Percentiles rank a stretch among this genome's conserved stretches.
phyloP scores from a whole-genome alignment of 257 asterid genomes.

The Ehretia macrophylla region DNA sequence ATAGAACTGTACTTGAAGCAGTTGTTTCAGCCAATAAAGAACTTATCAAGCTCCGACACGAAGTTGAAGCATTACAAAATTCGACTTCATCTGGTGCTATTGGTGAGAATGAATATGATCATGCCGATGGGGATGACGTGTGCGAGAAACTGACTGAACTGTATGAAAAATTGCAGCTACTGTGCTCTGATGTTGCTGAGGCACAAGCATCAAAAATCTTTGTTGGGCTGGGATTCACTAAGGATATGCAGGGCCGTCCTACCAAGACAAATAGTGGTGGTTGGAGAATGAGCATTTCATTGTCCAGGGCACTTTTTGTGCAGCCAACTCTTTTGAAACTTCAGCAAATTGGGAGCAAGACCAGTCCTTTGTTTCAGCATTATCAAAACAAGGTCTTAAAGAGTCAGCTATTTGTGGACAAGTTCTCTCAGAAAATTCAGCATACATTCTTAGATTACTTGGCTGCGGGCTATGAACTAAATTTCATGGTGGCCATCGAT shows the following conservation, averaged over 20 bases:
- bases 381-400: too few relatives aligned
- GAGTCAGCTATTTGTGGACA: too few relatives aligned
- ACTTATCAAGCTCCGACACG: constrained; percentile 50
- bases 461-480: too few relatives aligned
- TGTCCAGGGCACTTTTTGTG: constrained; percentile 68
- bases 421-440: too few relatives aligned
- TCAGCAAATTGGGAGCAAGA: too few relatives aligned
- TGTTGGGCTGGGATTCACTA: constrained; percentile 67
- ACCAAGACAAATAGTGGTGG: constrained; percentile 73
- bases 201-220: constrained; percentile 74
- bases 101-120: constrained; percentile 27
- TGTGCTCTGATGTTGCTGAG: constrained; percentile 80
- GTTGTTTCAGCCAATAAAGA: constrained; percentile 59
- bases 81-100: constrained; percentile 26
- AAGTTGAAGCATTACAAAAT: constrained; percentile 49
- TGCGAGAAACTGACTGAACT: constrained; percentile 58
- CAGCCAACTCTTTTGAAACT: constrained; percentile 81
- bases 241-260: constrained; percentile 58
- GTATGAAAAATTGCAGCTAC: constrained; percentile 55
- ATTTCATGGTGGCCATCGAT: too few relatives aligned
- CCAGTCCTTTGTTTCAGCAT: too few relatives aligned
- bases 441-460: too few relatives aligned
- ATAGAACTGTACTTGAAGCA: constrained; percentile 24
- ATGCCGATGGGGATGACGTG: constrained; percentile 35
- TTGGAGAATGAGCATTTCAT: constrained; percentile 75